These are phyloP conservation scores for Inonotus obliquus DNA, from an alignment of 1,284 basidiomycete species.

Conservation along the genomic window DNA sequence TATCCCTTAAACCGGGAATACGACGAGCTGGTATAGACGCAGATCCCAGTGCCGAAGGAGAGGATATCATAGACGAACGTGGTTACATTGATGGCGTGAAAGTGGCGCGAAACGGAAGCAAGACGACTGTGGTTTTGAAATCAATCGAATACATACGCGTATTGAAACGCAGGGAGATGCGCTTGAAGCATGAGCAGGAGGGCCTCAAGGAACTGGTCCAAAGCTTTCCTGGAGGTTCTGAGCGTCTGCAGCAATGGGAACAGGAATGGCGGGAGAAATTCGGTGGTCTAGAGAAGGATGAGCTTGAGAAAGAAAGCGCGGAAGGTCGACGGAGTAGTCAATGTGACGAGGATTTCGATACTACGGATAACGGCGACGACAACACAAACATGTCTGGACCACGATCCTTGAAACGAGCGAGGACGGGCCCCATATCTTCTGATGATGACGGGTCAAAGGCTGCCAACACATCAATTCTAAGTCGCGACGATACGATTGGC, in stretches of 20 bases:
- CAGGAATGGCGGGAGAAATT: slow-evolving; percentile 63
- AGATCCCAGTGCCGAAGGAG: slow-evolving; percentile 30
- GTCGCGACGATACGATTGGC: slow-evolving; percentile 9
- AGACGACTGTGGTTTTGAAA: slow-evolving; percentile 78
- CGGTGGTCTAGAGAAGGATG: slow-evolving; percentile 72
- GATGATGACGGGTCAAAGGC: slow-evolving; percentile 25
- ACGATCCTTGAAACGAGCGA: slow-evolving; percentile 34
- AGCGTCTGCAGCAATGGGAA: slow-evolving; percentile 68
- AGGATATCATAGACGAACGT: slow-evolving; percentile 62
- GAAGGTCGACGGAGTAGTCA: slow-evolving; percentile 48
- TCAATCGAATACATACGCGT: slow-evolving; percentile 79
- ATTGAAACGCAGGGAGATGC: slow-evolving; percentile 64
- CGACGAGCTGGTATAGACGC: slow-evolving; percentile 26
- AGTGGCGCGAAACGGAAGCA: slow-evolving; percentile 78
- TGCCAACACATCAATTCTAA: slow-evolving; percentile 28
- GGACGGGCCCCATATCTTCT: slow-evolving; percentile 27
- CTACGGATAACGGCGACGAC: slow-evolving; percentile 50
- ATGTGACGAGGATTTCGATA: slow-evolving; percentile 52
- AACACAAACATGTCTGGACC: slow-evolving; percentile 27
- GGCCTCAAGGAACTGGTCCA: slow-evolving; percentile 62
- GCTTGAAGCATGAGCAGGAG: slow-evolving; percentile 66
- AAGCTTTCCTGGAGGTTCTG: slow-evolving; percentile 67
- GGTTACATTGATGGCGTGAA: slow-evolving; percentile 81
- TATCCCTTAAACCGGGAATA: slow-evolving; percentile 35
- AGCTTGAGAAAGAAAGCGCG: slow-evolving; percentile 40